Evolutionary conservation across 2,329 filamentous ascomycete species (phyloP).

Genomic region (Cordyceps javanica): DNA sequence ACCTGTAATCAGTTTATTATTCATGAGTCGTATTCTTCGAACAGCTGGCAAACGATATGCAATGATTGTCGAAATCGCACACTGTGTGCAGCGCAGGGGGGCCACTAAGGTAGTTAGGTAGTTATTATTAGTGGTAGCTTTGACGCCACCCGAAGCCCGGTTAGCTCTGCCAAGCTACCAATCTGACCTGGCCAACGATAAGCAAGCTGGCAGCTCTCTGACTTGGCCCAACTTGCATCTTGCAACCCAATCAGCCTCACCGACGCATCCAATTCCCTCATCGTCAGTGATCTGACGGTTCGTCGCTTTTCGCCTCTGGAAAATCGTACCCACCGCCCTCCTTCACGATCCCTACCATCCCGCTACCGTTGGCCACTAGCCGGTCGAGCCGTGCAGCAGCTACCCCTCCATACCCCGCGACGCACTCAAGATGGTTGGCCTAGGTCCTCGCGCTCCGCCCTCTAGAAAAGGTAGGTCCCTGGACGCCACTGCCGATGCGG

Average conservation of each 20-base stretch:
- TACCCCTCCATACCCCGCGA: constrained; percentile 15
- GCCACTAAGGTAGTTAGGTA: no score
- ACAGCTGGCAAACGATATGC: no score
- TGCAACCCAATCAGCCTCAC: constrained; percentile 2
- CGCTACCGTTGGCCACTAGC: background rate
- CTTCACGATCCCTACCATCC: background rate
- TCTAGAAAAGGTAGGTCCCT: constrained; percentile 12
- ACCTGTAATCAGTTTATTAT: no score
- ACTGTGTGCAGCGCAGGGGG: no score
- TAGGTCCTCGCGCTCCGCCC: constrained; percentile 14
- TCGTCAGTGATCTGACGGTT: background rate
- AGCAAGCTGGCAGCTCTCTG: constrained; percentile 2
- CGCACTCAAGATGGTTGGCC: constrained; percentile 13
- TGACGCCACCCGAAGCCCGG: no score
- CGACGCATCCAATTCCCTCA: background rate
- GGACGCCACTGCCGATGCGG: background rate
- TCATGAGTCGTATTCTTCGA: no score
- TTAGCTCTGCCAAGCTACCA: no score
- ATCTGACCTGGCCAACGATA: constrained; percentile 7
- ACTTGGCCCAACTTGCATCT: constrained; percentile 4
- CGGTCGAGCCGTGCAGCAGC: constrained; percentile 3
- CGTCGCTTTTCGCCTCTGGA: background rate
- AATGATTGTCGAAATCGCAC: no score
- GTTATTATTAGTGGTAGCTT: no score
- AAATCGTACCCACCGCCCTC: background rate